Evolutionary conservation across 1,284 basidiomycete genomes (phyloP), one percentile per base, ranked within the genome.

Genomic region (Farysia itapuensis): DNA sequence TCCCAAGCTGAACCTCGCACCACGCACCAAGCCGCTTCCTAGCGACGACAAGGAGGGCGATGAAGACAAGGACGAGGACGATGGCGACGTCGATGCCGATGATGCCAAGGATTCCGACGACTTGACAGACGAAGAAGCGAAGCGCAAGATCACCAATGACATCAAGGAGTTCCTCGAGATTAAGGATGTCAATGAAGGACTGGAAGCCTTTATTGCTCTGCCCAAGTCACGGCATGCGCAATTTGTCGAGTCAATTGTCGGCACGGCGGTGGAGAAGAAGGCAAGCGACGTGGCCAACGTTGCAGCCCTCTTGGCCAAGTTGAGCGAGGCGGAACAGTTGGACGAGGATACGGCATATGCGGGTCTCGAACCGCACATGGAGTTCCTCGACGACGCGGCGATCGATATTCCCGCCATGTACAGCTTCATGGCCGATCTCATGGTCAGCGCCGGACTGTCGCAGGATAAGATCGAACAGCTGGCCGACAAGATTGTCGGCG

Each of bases 351-450:
- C 91, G 31, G 86, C 93, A 12, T 83, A 84, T 5, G 54, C 81
- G 84, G 52, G 81, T 87, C 70, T 92, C 77, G 77, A 78, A 46
- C 80, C 81, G 2, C 82, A 85, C 42, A 84, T 87, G 43, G 86
- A 88, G 75, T 79, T 86, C 52, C 81, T 95, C 63, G 89, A 91
- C 70, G 91, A 95, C 73, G 84, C 90, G 45, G 84, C 85, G 15
- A 86, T 92, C 68, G 91, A 96, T 76, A 88, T 87, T 50, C 92
- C 92, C 4, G 86, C 87, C 72, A 91, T 90, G 0, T 86, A 87
- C 79, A 79, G 83, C 51, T 83, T 86, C 40, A 85, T 91, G 75
- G 89, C 85, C 8, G 81, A 67, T 35, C 53, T 74, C 20, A 38
- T 74, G 34, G 63, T 70, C 33, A 35, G 44, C 31, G 45, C 53